A percentile compares a stretch with the other conserved stretches of the same genome.
Conservation (phyloP, 768 basidiomycete genomes). For the Hydnomerulius pinastri region DNA sequence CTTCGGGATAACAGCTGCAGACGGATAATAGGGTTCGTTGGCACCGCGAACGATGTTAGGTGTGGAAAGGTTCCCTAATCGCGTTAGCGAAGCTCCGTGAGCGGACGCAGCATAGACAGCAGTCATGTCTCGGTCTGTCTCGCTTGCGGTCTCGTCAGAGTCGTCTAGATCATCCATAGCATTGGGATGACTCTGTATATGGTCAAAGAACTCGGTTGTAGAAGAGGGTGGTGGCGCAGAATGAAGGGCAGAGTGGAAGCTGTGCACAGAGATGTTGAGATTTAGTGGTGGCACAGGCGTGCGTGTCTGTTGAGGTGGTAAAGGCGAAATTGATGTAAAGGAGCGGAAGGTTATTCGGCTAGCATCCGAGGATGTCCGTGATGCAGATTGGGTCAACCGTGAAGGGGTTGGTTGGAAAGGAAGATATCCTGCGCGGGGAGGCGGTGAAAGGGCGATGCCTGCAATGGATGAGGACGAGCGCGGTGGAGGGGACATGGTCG, state of each 20-base stretch:
- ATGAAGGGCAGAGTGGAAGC: conserved; percentile 47
- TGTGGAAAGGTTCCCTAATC: conserved; percentile 68
- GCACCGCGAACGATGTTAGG: conserved; percentile 54
- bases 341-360: conserved; percentile 32
- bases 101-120: conserved; percentile 28
- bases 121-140: conserved; percentile 39
- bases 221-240: conserved; percentile 67
- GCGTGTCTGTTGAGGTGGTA: conserved; percentile 17
- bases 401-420: conserved; percentile 21
- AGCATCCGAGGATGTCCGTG: conserved; percentile 27
- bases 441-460: conserved; percentile 58
- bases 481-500: conserved; percentile 57
- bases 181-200: conserved; percentile 66
- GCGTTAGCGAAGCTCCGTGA: conserved; percentile 51
- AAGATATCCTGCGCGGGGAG: conserved; percentile 32
- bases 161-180: conserved; percentile 75
- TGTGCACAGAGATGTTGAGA: conserved; percentile 48
- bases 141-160: conserved; percentile 46
- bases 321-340: conserved; percentile 29
- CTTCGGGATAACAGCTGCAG: conserved; percentile 29
- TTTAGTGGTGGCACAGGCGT: conserved; percentile 32
- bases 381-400: conserved; percentile 12
- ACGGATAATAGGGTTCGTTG: conserved; percentile 38
- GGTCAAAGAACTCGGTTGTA: conserved; percentile 75
- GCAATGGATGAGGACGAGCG: conserved; percentile 62